phyloP scores from a whole-genome alignment of 1,139 yeast genomes.

The Saccharomycopsis phalli region DNA sequence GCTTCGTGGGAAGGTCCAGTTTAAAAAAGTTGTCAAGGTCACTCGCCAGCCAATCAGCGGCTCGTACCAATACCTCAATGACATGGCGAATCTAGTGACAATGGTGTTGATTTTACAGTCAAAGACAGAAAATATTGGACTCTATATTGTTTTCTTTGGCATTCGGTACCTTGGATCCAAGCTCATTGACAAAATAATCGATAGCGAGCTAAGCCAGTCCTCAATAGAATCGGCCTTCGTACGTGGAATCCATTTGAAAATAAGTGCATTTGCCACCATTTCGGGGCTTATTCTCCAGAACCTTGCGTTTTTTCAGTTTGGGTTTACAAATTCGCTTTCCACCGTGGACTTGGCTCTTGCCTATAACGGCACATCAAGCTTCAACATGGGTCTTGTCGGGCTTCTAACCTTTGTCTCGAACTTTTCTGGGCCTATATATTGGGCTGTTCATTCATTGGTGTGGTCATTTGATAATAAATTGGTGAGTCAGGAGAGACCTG shows the following conservation, averaged over 20 bases:
- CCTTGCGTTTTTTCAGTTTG: slow-evolving; percentile 75
- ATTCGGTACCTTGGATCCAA: slow-evolving; percentile 27
- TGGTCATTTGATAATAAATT: slow-evolving; percentile 33
- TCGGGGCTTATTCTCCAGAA: slow-evolving; percentile 45
- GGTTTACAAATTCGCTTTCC: slow-evolving; percentile 87
- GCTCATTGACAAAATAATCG: neutral
- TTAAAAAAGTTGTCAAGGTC: slow-evolving; percentile 22
- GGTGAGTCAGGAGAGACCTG: slow-evolving; percentile 19
- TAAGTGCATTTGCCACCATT: slow-evolving; percentile 19
- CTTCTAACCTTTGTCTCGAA: slow-evolving; percentile 70
- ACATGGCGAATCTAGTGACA: slow-evolving; percentile 38
- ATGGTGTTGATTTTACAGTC: slow-evolving; percentile 64
- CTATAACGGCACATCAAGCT: slow-evolving; percentile 68
- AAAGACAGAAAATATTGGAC: slow-evolving; percentile 57
- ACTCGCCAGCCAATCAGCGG: slow-evolving; percentile 15
- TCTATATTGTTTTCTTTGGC: slow-evolving; percentile 45
- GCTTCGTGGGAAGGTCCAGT: neutral
- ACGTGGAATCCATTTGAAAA: slow-evolving; percentile 11
- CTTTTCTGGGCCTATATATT: slow-evolving; percentile 77
- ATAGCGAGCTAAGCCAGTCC: neutral
- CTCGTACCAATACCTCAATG: slow-evolving; percentile 30
- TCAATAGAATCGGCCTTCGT: neutral
- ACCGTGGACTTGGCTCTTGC: slow-evolving; percentile 87
- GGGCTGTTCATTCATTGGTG: slow-evolving; percentile 55
- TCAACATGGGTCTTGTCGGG: slow-evolving; percentile 68